Evolutionary conservation across 345 rosid species (phyloP).

Genomic region (Isatis tinctoria): DNA sequence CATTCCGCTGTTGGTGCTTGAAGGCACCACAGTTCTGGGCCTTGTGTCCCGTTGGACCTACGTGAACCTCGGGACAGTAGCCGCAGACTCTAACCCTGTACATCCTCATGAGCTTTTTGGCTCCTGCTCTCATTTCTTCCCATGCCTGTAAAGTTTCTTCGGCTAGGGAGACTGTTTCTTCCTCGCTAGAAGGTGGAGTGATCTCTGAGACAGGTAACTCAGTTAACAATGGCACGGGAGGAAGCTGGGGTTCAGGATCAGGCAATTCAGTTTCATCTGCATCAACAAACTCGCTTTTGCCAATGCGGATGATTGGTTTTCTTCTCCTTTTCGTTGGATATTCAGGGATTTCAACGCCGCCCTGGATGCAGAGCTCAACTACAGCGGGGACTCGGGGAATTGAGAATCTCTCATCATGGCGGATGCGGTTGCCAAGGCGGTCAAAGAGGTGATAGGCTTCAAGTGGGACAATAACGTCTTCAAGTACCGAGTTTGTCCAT

Average conservation of each 20-base stretch:
- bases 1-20: slow-evolving; percentile 95
- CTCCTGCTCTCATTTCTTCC: slow-evolving; percentile 77
- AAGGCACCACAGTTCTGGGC: slow-evolving; percentile 91
- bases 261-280: slow-evolving; percentile 90
- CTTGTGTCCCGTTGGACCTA: slow-evolving; percentile 86
- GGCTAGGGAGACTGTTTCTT: slow-evolving; percentile 54
- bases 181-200: slow-evolving; percentile 49
- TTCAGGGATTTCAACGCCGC: slow-evolving; percentile 73
- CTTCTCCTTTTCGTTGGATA: slow-evolving; percentile 80
- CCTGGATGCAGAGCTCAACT: slow-evolving; percentile 93
- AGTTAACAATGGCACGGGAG: slow-evolving; percentile 45
- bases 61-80: slow-evolving; percentile 93
- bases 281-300: slow-evolving; percentile 74
- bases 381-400: slow-evolving; percentile 72
- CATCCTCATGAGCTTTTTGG: slow-evolving; percentile 79
- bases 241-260: slow-evolving; percentile 58
- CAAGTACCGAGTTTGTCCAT: slow-evolving; percentile 69
- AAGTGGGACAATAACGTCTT: slow-evolving; percentile 60
- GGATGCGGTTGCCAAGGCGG: slow-evolving; percentile 72
- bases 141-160: slow-evolving; percentile 79
- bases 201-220: slow-evolving; percentile 58
- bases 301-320: slow-evolving; percentile 77
- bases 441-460: slow-evolving; percentile 85
- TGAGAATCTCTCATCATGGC: slow-evolving; percentile 76
- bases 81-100: slow-evolving; percentile 92